Base-by-base conservation (phyloP, 164 flowering plant genomes). In the Chimonanthus salicifolius region DNA sequence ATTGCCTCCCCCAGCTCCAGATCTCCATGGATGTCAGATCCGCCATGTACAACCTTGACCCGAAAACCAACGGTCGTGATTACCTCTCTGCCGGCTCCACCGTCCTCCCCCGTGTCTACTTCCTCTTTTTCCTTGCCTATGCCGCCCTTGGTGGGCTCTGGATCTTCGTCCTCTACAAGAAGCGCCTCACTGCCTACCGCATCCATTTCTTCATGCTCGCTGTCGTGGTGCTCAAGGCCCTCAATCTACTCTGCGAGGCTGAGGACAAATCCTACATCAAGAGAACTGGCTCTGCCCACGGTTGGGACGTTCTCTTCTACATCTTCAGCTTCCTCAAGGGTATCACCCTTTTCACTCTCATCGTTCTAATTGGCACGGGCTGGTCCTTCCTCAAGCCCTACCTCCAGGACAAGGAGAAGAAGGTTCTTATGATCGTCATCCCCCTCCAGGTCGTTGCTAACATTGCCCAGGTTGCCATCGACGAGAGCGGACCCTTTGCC, bases 301-400 rank as follows among this genome's bases (percentile, higher is more conserved):
- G 97, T 1, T 94, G 98, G 98, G 98, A 94, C 77, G 94, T 94
- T n/a, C 71, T 92, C 83, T 94, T 94, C 74, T 94, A 94, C 74
- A 88, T 94, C 4, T 94, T 94, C 80, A 90, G 90, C 73, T 94
- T 94, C 75, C 68, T 94, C 71, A 91, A 91, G 72, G 97, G 97
- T 6, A 85, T 92, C 49, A 80, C 84, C 0, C 75, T 94, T 43
- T 92, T 94, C 73, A 91, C 95, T 3, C 63, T 92, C 80, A 90
- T 94, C n/a, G 97, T 92, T 20, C 78, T 94, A 83, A 90, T 94
- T 62, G 98, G 97, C 4, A 94, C 98, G 2, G 98, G 98, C 0
- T 94, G 98, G 98, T 94, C 98, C 13, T 89, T 94, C 48, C 73
- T 94, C 84, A 92, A 92, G 70, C 98, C 98, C 5, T 94, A 83